These are phyloP conservation scores for Hemileia vastatrix DNA, from an alignment of 1,284 basidiomycete species.

Conservation along the genomic window DNA sequence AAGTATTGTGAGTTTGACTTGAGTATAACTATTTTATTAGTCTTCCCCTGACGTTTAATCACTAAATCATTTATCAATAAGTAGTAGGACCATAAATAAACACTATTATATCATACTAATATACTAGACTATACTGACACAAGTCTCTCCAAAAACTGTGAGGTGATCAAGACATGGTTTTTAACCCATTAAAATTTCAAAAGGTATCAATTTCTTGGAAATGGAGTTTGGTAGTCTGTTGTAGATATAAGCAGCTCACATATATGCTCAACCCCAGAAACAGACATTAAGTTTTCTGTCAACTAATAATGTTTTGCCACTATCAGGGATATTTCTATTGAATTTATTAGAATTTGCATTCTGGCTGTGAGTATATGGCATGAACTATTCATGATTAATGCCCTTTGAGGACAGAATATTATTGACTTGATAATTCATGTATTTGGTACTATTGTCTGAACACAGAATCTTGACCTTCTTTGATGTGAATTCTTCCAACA, in stretches of 20 bases:
- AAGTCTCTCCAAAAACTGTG: background rate
- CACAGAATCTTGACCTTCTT: background rate
- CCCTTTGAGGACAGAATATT: slow-evolving; percentile 3
- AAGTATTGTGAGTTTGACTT: too few relatives aligned
- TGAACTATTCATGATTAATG: slow-evolving; percentile 5
- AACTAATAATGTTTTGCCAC: background rate
- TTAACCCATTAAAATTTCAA: background rate
- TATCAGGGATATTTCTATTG: slow-evolving; percentile 5
- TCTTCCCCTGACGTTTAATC: too few relatives aligned
- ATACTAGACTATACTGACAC: too few relatives aligned
- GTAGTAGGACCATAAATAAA: too few relatives aligned
- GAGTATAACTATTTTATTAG: too few relatives aligned
- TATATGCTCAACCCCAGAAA: slow-evolving; percentile 11
- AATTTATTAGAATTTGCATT: slow-evolving; percentile 4
- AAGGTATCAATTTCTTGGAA: background rate
- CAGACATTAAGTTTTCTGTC: background rate
- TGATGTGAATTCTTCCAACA: background rate
- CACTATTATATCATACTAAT: too few relatives aligned
- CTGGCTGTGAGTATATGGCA: slow-evolving; percentile 7
- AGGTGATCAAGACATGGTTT: background rate
- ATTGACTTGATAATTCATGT: background rate
- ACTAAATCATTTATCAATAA: too few relatives aligned
- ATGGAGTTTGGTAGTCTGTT: slow-evolving; percentile 11
- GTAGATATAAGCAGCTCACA: slow-evolving; percentile 2
- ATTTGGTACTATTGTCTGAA: slow-evolving; percentile 7